A percentile compares a stretch with the other conserved stretches of the same genome.
These are phyloP conservation scores for Penicillium sp. DNA, from an alignment of 2,329 filamentous ascomycete genomes.

Conservation along the genomic window DNA sequence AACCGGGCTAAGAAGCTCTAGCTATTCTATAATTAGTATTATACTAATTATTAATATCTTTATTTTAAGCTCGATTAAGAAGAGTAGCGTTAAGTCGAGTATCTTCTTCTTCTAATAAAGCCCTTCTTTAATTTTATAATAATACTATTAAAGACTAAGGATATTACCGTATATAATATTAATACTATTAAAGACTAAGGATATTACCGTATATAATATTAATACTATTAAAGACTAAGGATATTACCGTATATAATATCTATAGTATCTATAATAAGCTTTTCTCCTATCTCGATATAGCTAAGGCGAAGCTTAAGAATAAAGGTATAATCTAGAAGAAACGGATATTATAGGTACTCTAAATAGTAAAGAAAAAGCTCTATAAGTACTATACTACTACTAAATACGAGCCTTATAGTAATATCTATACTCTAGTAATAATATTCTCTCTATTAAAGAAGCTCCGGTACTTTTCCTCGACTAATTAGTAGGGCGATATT, in stretches of 20 bases:
- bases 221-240: neutral
- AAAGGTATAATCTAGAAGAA: neutral
- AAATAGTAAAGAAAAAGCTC: neutral
- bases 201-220: neutral
- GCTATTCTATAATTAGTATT: neutral
- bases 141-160: neutral
- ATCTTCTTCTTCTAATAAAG: slow-evolving; percentile 7
- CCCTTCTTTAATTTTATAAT: neutral
- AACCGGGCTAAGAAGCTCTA: neutral
- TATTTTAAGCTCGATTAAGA: neutral
- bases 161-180: neutral
- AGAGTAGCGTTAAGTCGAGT: slow-evolving; percentile 6
- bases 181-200: neutral
- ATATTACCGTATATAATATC: neutral
- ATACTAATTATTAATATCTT: neutral
- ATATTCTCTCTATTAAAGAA: neutral
- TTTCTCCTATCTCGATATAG: neutral
- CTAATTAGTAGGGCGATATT: neutral
- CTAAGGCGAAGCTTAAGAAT: neutral
- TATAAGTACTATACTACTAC: neutral
- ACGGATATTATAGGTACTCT: neutral
- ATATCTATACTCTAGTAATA: neutral
- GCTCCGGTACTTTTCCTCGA: neutral
- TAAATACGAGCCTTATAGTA: neutral
- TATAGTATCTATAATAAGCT: slow-evolving; percentile 5